Base-by-base conservation (phyloP, 331 rosid species). In the Spiraea crenata region DNA sequence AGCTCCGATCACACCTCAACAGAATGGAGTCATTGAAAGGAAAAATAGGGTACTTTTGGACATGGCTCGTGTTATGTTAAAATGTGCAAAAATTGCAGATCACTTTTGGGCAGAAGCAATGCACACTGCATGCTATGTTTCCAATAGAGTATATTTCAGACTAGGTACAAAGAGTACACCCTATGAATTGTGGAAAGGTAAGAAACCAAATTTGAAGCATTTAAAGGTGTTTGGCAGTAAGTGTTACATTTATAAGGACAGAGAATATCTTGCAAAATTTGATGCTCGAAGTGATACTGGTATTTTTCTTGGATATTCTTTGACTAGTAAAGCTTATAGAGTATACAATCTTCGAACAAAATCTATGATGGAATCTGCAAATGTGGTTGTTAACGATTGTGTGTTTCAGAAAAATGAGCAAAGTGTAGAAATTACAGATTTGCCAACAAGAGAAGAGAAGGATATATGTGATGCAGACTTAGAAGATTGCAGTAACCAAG, bases 161-260 rank as follows among this genome's bases (percentile, higher is more conserved):
- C 20, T 0, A 0, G 19, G 2, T 2, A 5, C 19, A 5, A 7
- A 3, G 6, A 1, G 3, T 1, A 34, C 42, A 0, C 44, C 40
- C n/a, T 69, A 65, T 65, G 57, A 65, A 6, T 9, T 65, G 0
- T 65, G 19, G 39, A 65, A 8, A 47, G 55, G 57, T 17, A 65
- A 25, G n/a, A 65, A 46, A 7, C 70, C 70, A 2, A 65, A 2
- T 14, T 2, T 65, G 14, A 65, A 15, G 1, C 0, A 44, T 12
- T 44, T 65, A 0, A 1, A 3, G 2, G 13, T 46, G 0, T 65
- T 65, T 65, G 57, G 20, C 1, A 45, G 57, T 34, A 14, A 6
- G 1, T 46, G 41, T 5, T 63, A 44, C 3, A 41, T 11, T 3
- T 5, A 16, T 0, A 41, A 13, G 16, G 69, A 44, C 42, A 25